Evolutionary conservation across 2,329 filamentous ascomycete species (phyloP), one percentile per base, ranked within the genome.

Genomic region (Phialocephala sp.): DNA sequence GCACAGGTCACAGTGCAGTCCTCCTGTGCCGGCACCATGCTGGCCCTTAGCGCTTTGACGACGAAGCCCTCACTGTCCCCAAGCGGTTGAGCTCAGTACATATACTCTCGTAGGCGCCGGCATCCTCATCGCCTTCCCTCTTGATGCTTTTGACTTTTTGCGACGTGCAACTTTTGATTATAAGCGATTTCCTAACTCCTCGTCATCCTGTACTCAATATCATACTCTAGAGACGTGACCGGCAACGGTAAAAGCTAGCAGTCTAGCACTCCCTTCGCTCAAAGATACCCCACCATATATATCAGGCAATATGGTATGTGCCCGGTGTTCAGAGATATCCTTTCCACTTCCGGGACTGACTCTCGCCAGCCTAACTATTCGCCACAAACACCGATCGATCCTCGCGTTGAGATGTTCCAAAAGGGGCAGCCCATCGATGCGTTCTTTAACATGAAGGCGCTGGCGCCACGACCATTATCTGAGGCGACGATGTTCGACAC

Each of bases 401-500:
- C 72, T 43, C 68, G 74, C 47, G 72, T 73, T 39, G 74, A 76
- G 66, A 76, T 85, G 82, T 85, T 83, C 75, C 78, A 81, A 69
- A 79, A 79, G 71, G 78, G 77, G 58, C 80, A 80, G 64, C 74
- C 77, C 32, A 82, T 84, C 70, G 85, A 88, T 77, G 79, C 87
- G 20, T 87, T 91, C 76, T 90, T 91, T 78, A 83, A 83, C 71
- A 77, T 85, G 68, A 85, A 84, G 73, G 82, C 84, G 66, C 73
- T 76, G 67, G 67, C 82, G 78, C 80, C 81, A 62, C 84, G 90
- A 65, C 90, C 91, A 45, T 77, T 86, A 43, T 94, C 91, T 43
- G 84, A 91, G 66, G 86, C 89, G 52, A 94, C 91, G 24, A 90
- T 93, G 70, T 89, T 90, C 75, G 91, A 93, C 73, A 92, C 91